These are phyloP conservation scores for Solanum corneliomulleri DNA, from an alignment of 257 asterid species.

Conservation along the genomic window DNA sequence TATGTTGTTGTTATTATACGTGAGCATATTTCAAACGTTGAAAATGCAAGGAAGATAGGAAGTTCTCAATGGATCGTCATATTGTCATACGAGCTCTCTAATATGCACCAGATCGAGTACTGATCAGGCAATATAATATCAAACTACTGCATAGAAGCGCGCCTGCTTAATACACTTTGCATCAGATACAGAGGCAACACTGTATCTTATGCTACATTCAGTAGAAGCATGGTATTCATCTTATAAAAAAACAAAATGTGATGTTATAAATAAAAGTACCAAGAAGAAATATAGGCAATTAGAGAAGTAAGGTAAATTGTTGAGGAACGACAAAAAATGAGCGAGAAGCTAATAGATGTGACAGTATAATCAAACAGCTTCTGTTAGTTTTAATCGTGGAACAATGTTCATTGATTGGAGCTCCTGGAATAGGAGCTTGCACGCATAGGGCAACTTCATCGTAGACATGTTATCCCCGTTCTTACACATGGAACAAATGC, in stretches of 20 bases:
- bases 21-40: neutral
- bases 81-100: neutral
- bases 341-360: neutral
- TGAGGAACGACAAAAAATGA: neutral
- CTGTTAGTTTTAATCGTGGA: conserved; percentile 25
- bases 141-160: neutral
- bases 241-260: neutral
- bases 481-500: conserved; percentile 75
- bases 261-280: neutral
- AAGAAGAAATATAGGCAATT: neutral
- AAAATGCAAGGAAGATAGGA: neutral
- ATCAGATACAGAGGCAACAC: neutral
- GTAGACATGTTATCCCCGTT: conserved; percentile 80
- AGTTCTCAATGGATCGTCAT: neutral
- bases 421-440: conserved; percentile 88
- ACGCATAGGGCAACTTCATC: conserved; percentile 91
- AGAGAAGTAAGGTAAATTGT: neutral
- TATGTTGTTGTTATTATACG: neutral
- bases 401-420: conserved; percentile 40
- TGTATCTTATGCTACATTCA: neutral
- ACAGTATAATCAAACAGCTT: conserved; percentile 17
- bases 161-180: neutral
- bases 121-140: neutral
- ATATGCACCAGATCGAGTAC: neutral
- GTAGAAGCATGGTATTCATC: neutral